These are phyloP conservation scores for Crithidia sp. DNA, from an alignment of 208 protist species.

Conservation along the genomic window DNA sequence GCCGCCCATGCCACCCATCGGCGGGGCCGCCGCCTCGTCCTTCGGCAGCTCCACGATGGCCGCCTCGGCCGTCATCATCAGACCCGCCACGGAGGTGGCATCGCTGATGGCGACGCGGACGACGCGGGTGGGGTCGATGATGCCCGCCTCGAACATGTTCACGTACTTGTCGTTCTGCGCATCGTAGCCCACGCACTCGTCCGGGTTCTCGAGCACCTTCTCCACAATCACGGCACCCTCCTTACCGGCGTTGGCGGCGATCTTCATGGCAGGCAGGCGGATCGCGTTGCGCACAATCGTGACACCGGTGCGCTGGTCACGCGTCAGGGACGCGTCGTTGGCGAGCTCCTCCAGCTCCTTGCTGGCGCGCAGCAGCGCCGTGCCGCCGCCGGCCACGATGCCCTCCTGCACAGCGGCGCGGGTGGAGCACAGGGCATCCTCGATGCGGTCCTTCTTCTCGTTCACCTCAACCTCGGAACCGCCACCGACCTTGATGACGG, in stretches of 20 bases:
- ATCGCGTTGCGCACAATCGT: conserved; percentile 95
- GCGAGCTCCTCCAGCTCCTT: conserved; percentile 84
- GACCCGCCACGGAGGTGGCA: conserved; percentile 95
- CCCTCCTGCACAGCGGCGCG: conserved; percentile 99
- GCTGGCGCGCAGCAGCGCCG: conserved; percentile 95
- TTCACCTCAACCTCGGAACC: conserved; percentile 99
- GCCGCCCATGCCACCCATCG: conserved; percentile 74
- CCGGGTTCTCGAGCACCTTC: conserved; percentile 92
- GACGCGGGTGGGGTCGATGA: conserved; percentile 99
- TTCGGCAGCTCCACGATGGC: conserved; percentile 82
- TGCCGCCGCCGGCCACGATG: conserved; percentile 98
- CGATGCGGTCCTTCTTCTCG: conserved; percentile 99
- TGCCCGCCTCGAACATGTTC: conserved; percentile 98
- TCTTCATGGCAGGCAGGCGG: conserved; percentile 93
- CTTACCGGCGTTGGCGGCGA: conserved; percentile 97
- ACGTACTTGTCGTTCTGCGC: conserved; percentile 94
- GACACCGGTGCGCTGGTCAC: conserved; percentile 97
- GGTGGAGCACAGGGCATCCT: conserved; percentile 99
- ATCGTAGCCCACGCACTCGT: conserved; percentile 94
- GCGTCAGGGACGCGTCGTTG: conserved; percentile 51
- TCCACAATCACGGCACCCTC: conserved; percentile 98
- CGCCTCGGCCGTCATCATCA: conserved; percentile 97
- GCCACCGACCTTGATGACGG: conserved; percentile 98
- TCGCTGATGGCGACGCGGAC: conserved; percentile 97
- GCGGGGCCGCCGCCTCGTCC: conserved; percentile 35